Percentiles rank a stretch among this genome's conserved stretches.
Conservation (phyloP, 805 yeast genomes). For the Lipomyces kockii region DNA sequence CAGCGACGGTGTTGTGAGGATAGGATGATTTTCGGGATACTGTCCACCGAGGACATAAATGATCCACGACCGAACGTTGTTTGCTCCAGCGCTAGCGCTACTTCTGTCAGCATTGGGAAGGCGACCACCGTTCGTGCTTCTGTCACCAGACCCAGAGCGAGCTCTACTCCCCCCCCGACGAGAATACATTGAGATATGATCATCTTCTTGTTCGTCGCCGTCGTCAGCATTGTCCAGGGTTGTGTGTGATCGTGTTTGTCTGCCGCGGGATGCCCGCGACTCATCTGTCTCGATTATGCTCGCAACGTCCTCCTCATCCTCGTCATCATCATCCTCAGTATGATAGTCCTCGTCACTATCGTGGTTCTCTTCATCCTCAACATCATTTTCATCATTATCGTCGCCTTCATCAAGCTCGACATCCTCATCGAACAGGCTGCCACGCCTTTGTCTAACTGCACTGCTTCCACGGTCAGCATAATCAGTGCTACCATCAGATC, state of each 20-base stretch:
- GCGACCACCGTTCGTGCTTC: background rate
- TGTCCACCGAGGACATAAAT: conserved; percentile 64
- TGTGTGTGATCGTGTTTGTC: background rate
- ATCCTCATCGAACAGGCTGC: conserved; percentile 11
- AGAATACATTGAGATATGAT: conserved; percentile 13
- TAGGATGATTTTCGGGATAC: conserved; percentile 56
- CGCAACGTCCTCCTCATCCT: conserved; percentile 16
- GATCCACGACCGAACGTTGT: conserved; percentile 56
- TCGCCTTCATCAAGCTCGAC: conserved; percentile 17
- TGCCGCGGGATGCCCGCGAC: background rate
- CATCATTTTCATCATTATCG: conserved; percentile 2
- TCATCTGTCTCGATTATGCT: conserved; percentile 3
- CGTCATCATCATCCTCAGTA: conserved; percentile 28
- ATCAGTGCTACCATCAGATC: conserved; percentile 28
- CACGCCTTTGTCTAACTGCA: conserved; percentile 15
- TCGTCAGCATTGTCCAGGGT: conserved; percentile 17
- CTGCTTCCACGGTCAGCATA: conserved; percentile 11
- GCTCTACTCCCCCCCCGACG: conserved; percentile 12
- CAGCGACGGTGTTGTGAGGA: conserved; percentile 54
- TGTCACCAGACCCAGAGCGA: conserved; percentile 8
- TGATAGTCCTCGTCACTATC: conserved; percentile 25
- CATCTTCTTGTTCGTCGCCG: conserved; percentile 32
- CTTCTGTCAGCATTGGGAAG: background rate
- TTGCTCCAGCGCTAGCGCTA: background rate
- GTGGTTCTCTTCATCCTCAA: conserved; percentile 24